A percentile compares a stretch with the other conserved stretches of the same genome.
These are phyloP conservation scores for Pyrenophora tritici-repentis DNA, from an alignment of 2,329 filamentous ascomycete genomes.

Conservation along the genomic window DNA sequence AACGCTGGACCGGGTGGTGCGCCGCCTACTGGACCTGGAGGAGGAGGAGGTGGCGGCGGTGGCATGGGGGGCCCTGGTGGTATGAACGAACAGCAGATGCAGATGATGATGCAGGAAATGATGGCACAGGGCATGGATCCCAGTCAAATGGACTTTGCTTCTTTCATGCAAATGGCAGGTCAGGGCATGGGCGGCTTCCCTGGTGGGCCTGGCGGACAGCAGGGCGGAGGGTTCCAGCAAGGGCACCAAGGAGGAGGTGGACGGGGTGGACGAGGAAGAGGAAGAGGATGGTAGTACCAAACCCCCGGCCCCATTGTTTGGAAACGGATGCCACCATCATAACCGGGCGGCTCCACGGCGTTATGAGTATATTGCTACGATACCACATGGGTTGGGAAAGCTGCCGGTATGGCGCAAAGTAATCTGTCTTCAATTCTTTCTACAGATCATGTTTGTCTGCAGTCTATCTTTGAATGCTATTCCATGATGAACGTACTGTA, in stretches of 20 bases:
- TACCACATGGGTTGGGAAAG: conserved; percentile 23
- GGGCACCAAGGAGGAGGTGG: conserved; percentile 38
- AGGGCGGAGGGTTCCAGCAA: conserved; percentile 35
- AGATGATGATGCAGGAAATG: conserved; percentile 62
- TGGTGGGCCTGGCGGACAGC: conserved; percentile 27
- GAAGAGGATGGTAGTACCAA: conserved; percentile 28
- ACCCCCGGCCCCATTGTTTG: not conserved
- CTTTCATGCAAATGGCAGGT: conserved; percentile 45
- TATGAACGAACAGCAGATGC: conserved; percentile 62
- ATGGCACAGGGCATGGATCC: conserved; percentile 55
- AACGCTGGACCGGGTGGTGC: conserved; percentile 26
- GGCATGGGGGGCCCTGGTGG: conserved; percentile 25
- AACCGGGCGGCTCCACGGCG: conserved; percentile 16
- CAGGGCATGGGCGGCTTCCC: conserved; percentile 37
- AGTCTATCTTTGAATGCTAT: not conserved
- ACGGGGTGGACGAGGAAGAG: conserved; percentile 32
- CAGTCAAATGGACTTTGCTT: conserved; percentile 42
- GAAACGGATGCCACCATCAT: too few relatives aligned
- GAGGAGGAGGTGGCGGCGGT: conserved; percentile 1
- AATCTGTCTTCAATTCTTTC: conserved; percentile 6
- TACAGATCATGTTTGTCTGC: conserved; percentile 6
- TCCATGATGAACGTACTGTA: not conserved
- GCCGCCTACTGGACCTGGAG: conserved; percentile 39
- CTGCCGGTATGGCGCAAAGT: conserved; percentile 15
- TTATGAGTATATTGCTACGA: conserved; percentile 28